Evolutionary conservation across 805 yeast species (phyloP), one percentile per base, ranked within the genome.

Genomic region (Barnettozyma botsteinii): DNA sequence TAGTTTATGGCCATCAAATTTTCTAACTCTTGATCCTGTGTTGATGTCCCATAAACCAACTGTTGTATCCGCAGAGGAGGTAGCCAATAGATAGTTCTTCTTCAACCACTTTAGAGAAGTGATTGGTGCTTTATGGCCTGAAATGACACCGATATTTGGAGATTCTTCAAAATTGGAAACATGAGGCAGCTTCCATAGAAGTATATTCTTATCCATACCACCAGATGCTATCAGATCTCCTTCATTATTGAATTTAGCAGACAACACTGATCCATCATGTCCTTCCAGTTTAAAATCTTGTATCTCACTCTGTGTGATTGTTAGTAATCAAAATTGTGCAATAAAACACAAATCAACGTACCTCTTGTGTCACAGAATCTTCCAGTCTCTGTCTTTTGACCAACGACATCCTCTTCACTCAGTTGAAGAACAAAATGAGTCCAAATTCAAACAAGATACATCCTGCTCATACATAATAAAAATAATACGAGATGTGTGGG

Each of bases 71-170:
- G 89, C 79, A 20, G 85, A 73, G 2, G 77, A 61, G 3, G 81
- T 64, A 13, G 67, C 70, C 3, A 79, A 14, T 3, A 62, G 46
- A 26, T 73, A 77, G 30, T 73, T 69, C 6, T 60, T 49, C 6
- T 59, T 49, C 3, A 57, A 42, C 85, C 89, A 84, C 22, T 61
- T 56, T 9, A 83, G 49, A 1, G 79, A 70, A 0, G 86, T 75
- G 0, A 85, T 68, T 0, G 87, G 86, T 7, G 76, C 72, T 43
- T 79, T 79, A 52, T 81, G 86, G 5, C 81, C 85, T 11, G 48
- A 42, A 3, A 74, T 45, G 4, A 63, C 58, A 3, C 80, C 81
- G 43, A 57, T 67, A 50, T 75, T 77, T 10, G 51, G 46, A 1
- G 50, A 34, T 5, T 37, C 25, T 7, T 41, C 43, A 7, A 26